Evolutionary conservation across 2,329 filamentous ascomycete genomes (phyloP), one percentile per base, ranked within the genome.

Genomic region (Calonectria montana): DNA sequence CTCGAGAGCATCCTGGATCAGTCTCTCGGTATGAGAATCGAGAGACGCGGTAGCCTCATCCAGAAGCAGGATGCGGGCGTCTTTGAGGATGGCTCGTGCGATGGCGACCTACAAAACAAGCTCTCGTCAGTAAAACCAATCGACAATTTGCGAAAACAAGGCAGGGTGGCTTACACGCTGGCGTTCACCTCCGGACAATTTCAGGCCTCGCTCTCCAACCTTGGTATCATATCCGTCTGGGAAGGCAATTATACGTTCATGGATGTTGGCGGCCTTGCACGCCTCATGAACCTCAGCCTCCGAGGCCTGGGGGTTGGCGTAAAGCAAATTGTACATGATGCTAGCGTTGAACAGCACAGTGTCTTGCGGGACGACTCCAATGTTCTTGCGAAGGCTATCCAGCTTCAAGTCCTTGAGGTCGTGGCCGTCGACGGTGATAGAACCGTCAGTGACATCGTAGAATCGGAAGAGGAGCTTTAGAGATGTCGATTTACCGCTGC

Each of bases 31-130:
- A 29, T 90, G 87, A 0, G 90, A 89, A 65, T 93, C 90, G 25
- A 94, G 87, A 3, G 92, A 92, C 1, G 91, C 92, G 4, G 93
- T 94, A 0, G 93, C 91, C 80, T 94, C 93, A 75, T 94, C 93
- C 0, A 94, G 86, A 70, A 94, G 88, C 29, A 94, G 87, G 66
- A 94, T 90, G 64, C 91, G 91, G 0, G 93, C 91, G 61, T 91
- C 91, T 80, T 94, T 93, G 55, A 94, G 85, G 16, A 94, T 86
- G 1, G 92, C 91, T 16, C 92, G 88, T 0, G 90, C 90, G 69
- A 91, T 91, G 2, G 90, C 89, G 57, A 89, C 80, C 83, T 84
- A 31, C 2, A 48, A 35, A 3, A 47, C n/a, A 25, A 21, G 31
- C 16, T 13, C 62, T 16, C 53, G 45, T 74, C n/a, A 74, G 70